Percentiles rank a stretch among this genome's conserved stretches.
phyloP scores from a whole-genome alignment of 306 rosid genomes.

The Pyrus communis region DNA sequence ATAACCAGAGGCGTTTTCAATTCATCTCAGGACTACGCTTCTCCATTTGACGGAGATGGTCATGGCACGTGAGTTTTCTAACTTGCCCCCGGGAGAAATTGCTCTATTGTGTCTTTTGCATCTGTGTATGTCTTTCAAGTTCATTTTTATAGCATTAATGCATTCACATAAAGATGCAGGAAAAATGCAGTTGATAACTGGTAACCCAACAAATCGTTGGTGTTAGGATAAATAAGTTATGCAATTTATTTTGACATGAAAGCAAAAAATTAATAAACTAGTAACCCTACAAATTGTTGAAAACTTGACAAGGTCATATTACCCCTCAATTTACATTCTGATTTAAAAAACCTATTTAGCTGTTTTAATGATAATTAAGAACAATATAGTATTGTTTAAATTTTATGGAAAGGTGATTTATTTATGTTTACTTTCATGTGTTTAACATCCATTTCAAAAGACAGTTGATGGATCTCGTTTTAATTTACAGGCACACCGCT shows the following conservation, averaged over 20 bases:
- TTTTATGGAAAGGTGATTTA: neutral
- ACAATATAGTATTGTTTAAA: neutral
- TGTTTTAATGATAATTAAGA: neutral
- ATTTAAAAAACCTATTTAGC: neutral
- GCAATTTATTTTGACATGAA: neutral
- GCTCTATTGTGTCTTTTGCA: neutral
- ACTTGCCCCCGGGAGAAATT: slow-evolving; percentile 6
- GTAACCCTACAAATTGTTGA: neutral
- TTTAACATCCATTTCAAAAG: neutral
- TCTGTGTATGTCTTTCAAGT: neutral
- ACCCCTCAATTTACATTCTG: neutral
- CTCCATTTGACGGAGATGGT: slow-evolving; percentile 97
- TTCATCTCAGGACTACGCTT: slow-evolving; percentile 77
- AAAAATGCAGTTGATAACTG: neutral
- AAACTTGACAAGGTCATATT: neutral
- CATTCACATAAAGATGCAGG: neutral
- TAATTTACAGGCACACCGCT: slow-evolving; percentile 78
- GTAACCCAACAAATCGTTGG: no score
- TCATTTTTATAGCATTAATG: neutral
- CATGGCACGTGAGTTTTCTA: slow-evolving; percentile 92
- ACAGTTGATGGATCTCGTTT: slow-evolving; percentile 22
- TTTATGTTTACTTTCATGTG: neutral
- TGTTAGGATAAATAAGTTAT: neutral
- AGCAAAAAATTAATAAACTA: neutral
- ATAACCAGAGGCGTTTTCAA: slow-evolving; percentile 93